phyloP scores from a whole-genome alignment of 176 grass and related monocot genomes.

The Carex littledalei region DNA sequence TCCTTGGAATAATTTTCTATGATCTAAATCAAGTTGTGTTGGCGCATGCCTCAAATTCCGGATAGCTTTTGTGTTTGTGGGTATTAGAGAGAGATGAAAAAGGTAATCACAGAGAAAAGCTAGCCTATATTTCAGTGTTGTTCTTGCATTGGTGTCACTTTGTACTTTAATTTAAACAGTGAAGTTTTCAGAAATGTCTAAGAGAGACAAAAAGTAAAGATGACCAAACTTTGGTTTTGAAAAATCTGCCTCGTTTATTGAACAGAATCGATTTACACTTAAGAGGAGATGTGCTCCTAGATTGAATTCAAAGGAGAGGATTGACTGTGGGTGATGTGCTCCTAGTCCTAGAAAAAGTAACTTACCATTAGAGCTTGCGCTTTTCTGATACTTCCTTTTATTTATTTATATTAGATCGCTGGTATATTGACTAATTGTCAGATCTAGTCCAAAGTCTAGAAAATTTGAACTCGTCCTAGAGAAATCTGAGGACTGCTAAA shows the following conservation, averaged over 20 bases:
- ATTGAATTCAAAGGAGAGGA: background rate
- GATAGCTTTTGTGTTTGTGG: slow-evolving; percentile 12
- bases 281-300: background rate
- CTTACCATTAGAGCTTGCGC: background rate
- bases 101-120: background rate
- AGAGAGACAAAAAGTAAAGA: slow-evolving; percentile 15
- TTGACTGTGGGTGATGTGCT: background rate
- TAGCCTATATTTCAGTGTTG: slow-evolving; percentile 12
- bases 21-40: slow-evolving; percentile 11
- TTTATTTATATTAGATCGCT: background rate
- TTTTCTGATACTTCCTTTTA: background rate
- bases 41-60: slow-evolving; percentile 25
- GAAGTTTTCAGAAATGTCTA: background rate
- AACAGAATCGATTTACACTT: background rate
- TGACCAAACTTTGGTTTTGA: background rate
- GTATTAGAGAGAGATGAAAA: background rate
- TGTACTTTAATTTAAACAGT: slow-evolving; percentile 36
- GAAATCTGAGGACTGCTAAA: background rate
- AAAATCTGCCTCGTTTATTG: slow-evolving; percentile 16
- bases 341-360: background rate
- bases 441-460: background rate
- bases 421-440: background rate
- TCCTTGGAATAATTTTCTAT: background rate
- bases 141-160: slow-evolving; percentile 16
- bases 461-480: background rate